Evolutionary conservation across 306 rosid genomes (phyloP), one percentile per base, ranked within the genome.

Genomic region (Echinosophora koreensis): DNA sequence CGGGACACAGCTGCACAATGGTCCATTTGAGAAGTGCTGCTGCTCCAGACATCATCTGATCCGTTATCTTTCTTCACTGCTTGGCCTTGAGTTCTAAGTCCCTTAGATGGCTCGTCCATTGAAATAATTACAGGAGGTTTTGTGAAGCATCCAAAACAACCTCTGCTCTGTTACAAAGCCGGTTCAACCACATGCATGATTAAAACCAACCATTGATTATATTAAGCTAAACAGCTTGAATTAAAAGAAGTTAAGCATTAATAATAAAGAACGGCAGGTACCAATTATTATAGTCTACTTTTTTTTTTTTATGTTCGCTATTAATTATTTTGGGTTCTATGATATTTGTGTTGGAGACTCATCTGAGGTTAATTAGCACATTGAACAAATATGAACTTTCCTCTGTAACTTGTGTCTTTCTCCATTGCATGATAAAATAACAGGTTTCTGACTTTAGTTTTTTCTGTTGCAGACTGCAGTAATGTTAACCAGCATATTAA

Each of bases 91-190:
- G 59, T 81, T 79, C 67, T 77, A 74, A 47, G 87, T 67, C 85
- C 86, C 71, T 76, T 85, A 11, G 87, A 85, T 22, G 81, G 80
- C 34, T 82, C 91, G 49, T 86, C 89, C 65, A 82, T 85, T 1
- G 81, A 79, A 41, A 54, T 52, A 73, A 55, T 77, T 39, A 63
- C 51, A 22, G 72, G 65, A 65, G 90, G 87, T 52, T 85, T 76
- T 69, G 81, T 67, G 84, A 77, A 80, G 87, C 90, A 82, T 84
- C 97, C 96, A 81, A 85, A 80, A 82, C 97, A 89, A 85, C 98
- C 89, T 86, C 98, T 95, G 96, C 73, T 86, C 98, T 92, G 97
- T 92, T 90, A 61, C 88, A 90, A 89, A 84, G 83, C 63, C 84
- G 90, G 87, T 90, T 73, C 67, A 77, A 83, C 84, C 88, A 74